Conservation (phyloP, 2,329 filamentous ascomycete species). For the Hirsutella rhossiliensis region DNA sequence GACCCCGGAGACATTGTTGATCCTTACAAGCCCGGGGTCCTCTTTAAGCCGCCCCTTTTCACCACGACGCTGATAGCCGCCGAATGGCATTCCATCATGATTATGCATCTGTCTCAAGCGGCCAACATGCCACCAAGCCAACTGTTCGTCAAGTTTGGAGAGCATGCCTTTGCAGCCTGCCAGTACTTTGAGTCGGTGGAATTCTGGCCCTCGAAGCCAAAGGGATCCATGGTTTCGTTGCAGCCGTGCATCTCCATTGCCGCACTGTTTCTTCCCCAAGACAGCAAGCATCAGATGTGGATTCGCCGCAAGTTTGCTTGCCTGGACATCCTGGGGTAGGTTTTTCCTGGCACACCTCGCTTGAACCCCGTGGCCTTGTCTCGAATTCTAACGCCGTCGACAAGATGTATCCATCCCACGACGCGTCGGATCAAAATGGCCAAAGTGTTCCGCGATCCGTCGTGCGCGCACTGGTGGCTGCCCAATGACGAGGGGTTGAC, state of each 20-base stretch:
- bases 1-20: conserved; percentile 58
- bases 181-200: conserved; percentile 71
- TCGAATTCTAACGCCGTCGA: neutral
- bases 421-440: conserved; percentile 66
- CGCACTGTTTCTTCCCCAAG: conserved; percentile 66
- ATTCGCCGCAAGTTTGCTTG: conserved; percentile 64
- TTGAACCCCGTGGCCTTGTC: neutral
- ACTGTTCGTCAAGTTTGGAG: conserved; percentile 40
- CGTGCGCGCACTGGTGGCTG: conserved; percentile 78
- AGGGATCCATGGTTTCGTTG: conserved; percentile 57
- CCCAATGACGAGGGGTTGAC: conserved; percentile 68
- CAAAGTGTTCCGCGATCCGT: conserved; percentile 58
- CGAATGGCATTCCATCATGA: conserved; percentile 66
- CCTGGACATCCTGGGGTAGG: conserved; percentile 70
- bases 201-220: conserved; percentile 56
- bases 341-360: neutral
- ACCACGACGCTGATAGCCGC: conserved; percentile 61
- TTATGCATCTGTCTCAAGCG: conserved; percentile 72
- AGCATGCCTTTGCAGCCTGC: conserved; percentile 57
- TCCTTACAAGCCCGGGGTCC: conserved; percentile 55
- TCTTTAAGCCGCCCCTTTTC: conserved; percentile 62
- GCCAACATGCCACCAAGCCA: conserved; percentile 40
- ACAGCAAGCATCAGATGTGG: conserved; percentile 65
- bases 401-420: conserved; percentile 71
- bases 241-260: conserved; percentile 69